These are phyloP conservation scores for Entophlyctis luteolus DNA, from an alignment of 192 early-diverging fungal genomes.

Conservation along the genomic window DNA sequence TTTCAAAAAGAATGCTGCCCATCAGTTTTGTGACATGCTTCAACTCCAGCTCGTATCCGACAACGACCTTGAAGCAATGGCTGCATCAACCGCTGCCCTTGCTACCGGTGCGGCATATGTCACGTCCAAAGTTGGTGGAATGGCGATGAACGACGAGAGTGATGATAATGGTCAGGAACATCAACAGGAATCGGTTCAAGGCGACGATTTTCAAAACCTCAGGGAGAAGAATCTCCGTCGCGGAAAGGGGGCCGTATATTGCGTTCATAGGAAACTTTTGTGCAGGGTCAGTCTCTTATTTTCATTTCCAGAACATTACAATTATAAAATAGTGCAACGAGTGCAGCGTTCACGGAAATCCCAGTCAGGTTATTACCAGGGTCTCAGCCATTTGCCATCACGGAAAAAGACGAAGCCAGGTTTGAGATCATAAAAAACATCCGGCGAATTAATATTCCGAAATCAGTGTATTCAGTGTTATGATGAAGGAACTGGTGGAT, in stretches of 20 bases:
- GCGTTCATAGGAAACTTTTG: slow-evolving; percentile 12
- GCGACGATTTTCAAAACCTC: neutral
- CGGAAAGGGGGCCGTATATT: slow-evolving; percentile 19
- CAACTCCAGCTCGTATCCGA: too few species aligned
- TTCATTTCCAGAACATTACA: neutral
- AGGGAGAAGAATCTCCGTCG: slow-evolving; percentile 11
- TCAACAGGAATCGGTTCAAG: slow-evolving; percentile 1
- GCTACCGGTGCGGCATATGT: neutral
- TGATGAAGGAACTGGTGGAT: slow-evolving; percentile 31
- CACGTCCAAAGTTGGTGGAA: neutral
- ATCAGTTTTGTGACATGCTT: too few species aligned
- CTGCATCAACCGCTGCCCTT: neutral
- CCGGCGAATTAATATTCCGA: neutral
- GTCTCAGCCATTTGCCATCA: slow-evolving; percentile 31
- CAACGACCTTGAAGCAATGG: neutral
- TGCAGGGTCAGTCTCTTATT: slow-evolving; percentile 7
- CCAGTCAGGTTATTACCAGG: slow-evolving; percentile 18
- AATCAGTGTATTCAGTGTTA: slow-evolving; percentile 31
- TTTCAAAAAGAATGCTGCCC: too few species aligned
- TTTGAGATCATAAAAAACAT: neutral
- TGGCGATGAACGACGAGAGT: neutral
- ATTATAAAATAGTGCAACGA: slow-evolving; percentile 7
- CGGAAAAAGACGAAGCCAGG: slow-evolving; percentile 29
- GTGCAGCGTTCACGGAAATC: slow-evolving; percentile 11
- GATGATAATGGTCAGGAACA: neutral